These are phyloP conservation scores for Geranium rotundifolium DNA, from an alignment of 345 rosid species.

Conservation along the genomic window DNA sequence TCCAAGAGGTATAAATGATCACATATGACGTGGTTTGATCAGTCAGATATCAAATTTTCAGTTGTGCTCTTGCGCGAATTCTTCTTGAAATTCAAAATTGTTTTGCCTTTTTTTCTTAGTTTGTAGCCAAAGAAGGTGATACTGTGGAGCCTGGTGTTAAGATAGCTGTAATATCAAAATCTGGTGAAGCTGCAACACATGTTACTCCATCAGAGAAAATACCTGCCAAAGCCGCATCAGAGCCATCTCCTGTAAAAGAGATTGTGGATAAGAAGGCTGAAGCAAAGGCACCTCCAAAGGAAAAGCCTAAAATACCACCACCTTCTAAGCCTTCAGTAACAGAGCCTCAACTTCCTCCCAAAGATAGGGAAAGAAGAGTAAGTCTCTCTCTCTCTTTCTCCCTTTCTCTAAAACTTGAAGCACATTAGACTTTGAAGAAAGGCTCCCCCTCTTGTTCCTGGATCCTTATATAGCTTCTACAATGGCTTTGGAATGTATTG, in stretches of 20 bases:
- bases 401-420: too few relatives aligned
- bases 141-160: slow-evolving; percentile 89
- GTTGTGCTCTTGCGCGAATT: background rate
- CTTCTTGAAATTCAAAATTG: background rate
- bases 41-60: background rate
- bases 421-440: background rate
- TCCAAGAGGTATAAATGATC: slow-evolving; percentile 9
- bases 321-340: slow-evolving; percentile 56
- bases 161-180: slow-evolving; percentile 74
- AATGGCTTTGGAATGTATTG: slow-evolving; percentile 2
- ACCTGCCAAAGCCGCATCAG: slow-evolving; percentile 36
- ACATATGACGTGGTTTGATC: background rate
- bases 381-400: slow-evolving; percentile 9
- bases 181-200: slow-evolving; percentile 70
- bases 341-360: slow-evolving; percentile 97
- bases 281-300: slow-evolving; percentile 19
- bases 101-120: slow-evolving; percentile 27
- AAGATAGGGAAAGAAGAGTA: slow-evolving; percentile 96
- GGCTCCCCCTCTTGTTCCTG: background rate
- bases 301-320: slow-evolving; percentile 15
- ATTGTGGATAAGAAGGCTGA: slow-evolving; percentile 34
- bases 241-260: slow-evolving; percentile 31
- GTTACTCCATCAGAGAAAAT: slow-evolving; percentile 67
- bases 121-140: slow-evolving; percentile 87
- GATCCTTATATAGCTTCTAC: background rate